Evolutionary conservation across 1,139 yeast species (phyloP).

Genomic region (Lodderomyces orthopsilosis): DNA sequence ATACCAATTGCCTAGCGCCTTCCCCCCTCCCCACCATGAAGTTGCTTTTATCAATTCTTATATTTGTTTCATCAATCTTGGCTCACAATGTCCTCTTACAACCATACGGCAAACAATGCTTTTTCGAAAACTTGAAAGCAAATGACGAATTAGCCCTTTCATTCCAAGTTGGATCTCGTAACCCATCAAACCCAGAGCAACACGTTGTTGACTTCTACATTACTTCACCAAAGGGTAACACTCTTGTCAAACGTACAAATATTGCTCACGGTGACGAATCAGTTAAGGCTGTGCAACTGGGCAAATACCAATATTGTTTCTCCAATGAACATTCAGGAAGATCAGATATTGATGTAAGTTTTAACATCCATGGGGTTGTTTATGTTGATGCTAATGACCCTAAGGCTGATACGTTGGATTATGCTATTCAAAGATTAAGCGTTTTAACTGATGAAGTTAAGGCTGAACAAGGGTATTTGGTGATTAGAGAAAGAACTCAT

Average conservation of each 20-base stretch:
- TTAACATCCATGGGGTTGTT: constrained; percentile 91
- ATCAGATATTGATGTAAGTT: constrained; percentile 86
- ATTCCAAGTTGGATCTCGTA: constrained; percentile 93
- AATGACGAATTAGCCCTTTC: constrained; percentile 87
- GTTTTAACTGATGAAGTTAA: constrained; percentile 82
- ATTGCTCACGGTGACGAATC: constrained; percentile 82
- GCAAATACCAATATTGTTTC: constrained; percentile 88
- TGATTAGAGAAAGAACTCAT: constrained; percentile 94
- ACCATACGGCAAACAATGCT: constrained; percentile 87
- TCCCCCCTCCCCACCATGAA: constrained; percentile 5
- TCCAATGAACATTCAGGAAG: constrained; percentile 75
- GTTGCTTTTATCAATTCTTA: constrained; percentile 6
- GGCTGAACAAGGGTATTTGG: constrained; percentile 90
- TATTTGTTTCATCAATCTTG: constrained; percentile 20
- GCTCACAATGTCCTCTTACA: constrained; percentile 85
- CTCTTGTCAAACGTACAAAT: constrained; percentile 47
- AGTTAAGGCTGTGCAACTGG: constrained; percentile 60
- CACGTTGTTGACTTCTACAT: constrained; percentile 70
- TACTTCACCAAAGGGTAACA: constrained; percentile 58
- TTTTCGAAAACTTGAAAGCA: constrained; percentile 74
- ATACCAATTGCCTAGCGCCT: background rate
- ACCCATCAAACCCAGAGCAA: constrained; percentile 75
- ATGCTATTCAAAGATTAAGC: constrained; percentile 73
- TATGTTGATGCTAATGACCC: constrained; percentile 86
- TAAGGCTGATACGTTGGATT: constrained; percentile 77